Base-by-base conservation (phyloP, 164 flowering plant genomes). In the Vitis labrusca region DNA sequence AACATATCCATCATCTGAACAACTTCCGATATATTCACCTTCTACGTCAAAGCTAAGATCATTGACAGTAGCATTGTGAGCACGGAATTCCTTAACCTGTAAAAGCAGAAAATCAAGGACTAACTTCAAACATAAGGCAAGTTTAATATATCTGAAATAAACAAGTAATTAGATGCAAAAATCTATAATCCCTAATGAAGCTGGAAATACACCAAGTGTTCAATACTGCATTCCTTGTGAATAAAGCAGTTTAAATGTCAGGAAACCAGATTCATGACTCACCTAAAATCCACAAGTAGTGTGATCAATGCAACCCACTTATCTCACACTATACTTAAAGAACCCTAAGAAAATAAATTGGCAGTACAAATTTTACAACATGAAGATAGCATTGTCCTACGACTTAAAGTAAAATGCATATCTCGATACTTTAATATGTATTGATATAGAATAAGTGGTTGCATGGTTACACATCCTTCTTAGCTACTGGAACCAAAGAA, bases 1-100 rank as follows among this genome's bases (percentile, higher is more conserved):
- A 71, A 96, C 95, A 73, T 83, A 81, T 68, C 99, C 98, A 87
- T 96, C 99, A 85, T 96, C 97, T n/a, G 99, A 91, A 78, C 99
- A 93, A 82, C 98, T 96, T 73, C 90, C 99, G 55, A 96, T 70
- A 74, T 81, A 96, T 83, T 96, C 99, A 71, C 98, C 99, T 32
- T 96, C 98, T 51, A 64, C 16, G 59, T 96, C 98, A 87, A 96
- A 96, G 84, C 98, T 89, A 63, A 96, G 91, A 77, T 90, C 97
- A 81, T 93, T 91, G 48, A 96, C 97, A 23, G 91, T 79, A 71
- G 97, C 94, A 44, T 85, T 81, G 74, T 96, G 99, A 63, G 97
- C 83, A 71, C 74, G 68, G 37, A 91, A 96, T 73, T 88, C 97
- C 81, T 91, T 96, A 67, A 96, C 90, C 98, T 96, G 85, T 29